Conservation (phyloP, 2,329 filamentous ascomycete genomes). For the Alternaria sp. region DNA sequence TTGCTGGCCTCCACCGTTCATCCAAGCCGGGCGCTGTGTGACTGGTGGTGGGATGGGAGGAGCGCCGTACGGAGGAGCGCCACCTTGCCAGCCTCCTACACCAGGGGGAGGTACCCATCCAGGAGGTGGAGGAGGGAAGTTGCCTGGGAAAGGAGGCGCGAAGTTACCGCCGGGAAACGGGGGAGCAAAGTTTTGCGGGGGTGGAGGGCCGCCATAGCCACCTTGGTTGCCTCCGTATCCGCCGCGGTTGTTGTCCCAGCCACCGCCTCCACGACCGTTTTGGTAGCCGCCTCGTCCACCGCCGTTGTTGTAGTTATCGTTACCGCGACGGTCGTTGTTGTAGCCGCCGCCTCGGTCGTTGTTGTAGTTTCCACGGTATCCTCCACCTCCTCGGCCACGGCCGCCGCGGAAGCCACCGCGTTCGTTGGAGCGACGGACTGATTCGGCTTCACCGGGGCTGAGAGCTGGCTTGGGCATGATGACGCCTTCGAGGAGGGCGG, state of each 20-base stretch:
- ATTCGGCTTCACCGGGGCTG: conserved; percentile 69
- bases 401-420: conserved; percentile 51
- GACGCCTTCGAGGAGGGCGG: conserved; percentile 87
- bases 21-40: conserved; percentile 27
- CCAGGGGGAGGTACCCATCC: conserved; percentile 37
- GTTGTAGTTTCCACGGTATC: conserved; percentile 42
- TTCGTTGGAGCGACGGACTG: conserved; percentile 69
- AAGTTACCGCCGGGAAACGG: conserved; percentile 35
- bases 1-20: conserved; percentile 22
- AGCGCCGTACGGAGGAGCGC: conserved; percentile 19
- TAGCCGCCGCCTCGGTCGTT: conserved; percentile 44
- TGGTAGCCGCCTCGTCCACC: conserved; percentile 34
- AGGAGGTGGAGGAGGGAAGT: conserved; percentile 34
- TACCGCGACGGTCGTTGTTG: conserved; percentile 37
- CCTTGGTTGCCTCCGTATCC: conserved; percentile 29
- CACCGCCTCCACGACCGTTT: conserved; percentile 21
- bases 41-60: conserved; percentile 18
- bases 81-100: conserved; percentile 18
- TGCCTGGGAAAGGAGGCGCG: conserved; percentile 33
- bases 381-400: conserved; percentile 22
- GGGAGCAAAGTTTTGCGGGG: conserved; percentile 18
- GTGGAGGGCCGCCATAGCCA: conserved; percentile 20
- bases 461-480: conserved; percentile 75
- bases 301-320: conserved; percentile 31
- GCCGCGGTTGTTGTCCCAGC: conserved; percentile 16